phyloP scores from a whole-genome alignment of 2,329 filamentous ascomycete species.

The Rhytidhysteron rufulum region DNA sequence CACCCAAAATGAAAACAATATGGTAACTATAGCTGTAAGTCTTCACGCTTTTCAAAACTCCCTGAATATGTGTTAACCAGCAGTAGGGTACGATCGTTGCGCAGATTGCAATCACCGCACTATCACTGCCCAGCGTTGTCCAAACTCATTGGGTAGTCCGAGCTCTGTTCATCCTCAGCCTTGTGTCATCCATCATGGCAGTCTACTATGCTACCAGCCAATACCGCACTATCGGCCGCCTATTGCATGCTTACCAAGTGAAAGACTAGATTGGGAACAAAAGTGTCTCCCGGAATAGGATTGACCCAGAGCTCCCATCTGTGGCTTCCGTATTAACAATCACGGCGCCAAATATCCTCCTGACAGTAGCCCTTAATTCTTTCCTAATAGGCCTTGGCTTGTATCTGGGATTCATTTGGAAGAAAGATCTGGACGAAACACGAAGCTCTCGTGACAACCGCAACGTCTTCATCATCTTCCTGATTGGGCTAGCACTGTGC shows the following conservation, averaged over 20 bases:
- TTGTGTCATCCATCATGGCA: constrained; percentile 3
- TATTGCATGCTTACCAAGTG: constrained; percentile 1
- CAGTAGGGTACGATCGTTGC: constrained; percentile 6
- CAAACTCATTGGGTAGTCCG: constrained; percentile 4
- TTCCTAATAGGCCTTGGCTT: constrained; percentile 3
- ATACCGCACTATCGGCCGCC: not conserved
- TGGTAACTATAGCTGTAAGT: too few relatives aligned
- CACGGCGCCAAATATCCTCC: constrained; percentile 1
- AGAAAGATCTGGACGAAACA: not conserved
- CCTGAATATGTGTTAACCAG: too few relatives aligned
- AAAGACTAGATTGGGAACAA: too few relatives aligned
- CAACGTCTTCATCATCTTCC: constrained; percentile 1
- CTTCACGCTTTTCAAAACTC: too few relatives aligned
- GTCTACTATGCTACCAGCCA: constrained; percentile 2
- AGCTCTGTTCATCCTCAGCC: constrained; percentile 3
- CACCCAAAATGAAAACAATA: too few relatives aligned
- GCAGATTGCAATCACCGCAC: constrained; percentile 6
- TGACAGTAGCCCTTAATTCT: constrained; percentile 1
- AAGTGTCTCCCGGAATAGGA: too few relatives aligned
- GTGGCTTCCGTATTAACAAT: not conserved
- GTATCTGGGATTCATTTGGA: constrained; percentile 4
- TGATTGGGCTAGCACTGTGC: too few relatives aligned
- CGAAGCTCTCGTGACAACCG: not conserved
- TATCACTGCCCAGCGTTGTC: not conserved
- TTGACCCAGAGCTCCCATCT: too few relatives aligned